These are phyloP conservation scores for Neopestalotiopsis clavispora DNA, from an alignment of 2,329 filamentous ascomycete genomes.

Conservation along the genomic window DNA sequence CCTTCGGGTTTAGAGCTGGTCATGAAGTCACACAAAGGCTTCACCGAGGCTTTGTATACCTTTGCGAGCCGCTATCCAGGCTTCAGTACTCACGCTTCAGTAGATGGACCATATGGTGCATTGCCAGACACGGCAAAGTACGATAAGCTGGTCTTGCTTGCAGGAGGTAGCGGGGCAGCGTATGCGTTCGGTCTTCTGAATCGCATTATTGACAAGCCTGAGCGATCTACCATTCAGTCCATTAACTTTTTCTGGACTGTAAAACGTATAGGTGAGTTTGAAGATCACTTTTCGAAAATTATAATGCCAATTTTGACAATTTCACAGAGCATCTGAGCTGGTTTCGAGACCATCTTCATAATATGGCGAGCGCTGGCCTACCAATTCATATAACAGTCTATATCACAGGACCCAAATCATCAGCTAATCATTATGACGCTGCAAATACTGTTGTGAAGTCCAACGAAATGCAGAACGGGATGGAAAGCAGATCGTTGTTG, in stretches of 20 bases:
- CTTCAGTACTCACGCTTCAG: not conserved
- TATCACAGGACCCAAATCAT: not conserved
- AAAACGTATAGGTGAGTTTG: not conserved
- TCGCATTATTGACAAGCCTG: not conserved
- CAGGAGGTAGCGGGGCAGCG: not conserved
- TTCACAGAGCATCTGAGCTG: conserved; percentile 7
- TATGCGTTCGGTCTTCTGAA: not conserved
- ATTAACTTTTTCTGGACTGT: not conserved
- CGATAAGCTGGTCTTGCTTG: not conserved
- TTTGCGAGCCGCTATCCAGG: not conserved
- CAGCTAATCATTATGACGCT: too few relatives aligned
- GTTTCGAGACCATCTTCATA: not conserved
- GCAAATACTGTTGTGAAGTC: too few relatives aligned
- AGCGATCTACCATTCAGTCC: not conserved
- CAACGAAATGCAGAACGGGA: too few relatives aligned
- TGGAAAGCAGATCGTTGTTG: too few relatives aligned
- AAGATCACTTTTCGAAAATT: not conserved
- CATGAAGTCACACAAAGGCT: not conserved
- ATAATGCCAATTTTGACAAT: not conserved
- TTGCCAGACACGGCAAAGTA: not conserved
- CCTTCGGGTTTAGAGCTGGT: not conserved
- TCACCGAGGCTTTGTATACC: not conserved
- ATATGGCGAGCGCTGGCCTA: not conserved
- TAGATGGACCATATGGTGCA: not conserved
- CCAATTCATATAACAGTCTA: not conserved